Percentiles rank a stretch among this genome's conserved stretches.
phyloP scores from a whole-genome alignment of 2,329 filamentous ascomycete genomes.

The Cercospora brassicicola region DNA sequence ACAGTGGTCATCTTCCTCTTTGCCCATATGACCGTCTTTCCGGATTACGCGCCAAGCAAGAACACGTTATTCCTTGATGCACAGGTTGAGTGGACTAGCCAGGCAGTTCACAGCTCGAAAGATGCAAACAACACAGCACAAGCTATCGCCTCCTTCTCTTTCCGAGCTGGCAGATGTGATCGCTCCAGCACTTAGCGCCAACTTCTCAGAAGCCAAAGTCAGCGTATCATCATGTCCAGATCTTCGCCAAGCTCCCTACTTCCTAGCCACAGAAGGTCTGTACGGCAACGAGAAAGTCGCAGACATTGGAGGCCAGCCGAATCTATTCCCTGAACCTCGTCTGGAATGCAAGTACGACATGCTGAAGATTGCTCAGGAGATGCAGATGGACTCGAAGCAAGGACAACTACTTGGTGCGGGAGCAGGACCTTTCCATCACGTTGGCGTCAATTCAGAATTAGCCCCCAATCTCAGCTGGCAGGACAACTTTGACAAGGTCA shows the following conservation, averaged over 20 bases:
- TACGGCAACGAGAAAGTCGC: constrained; percentile 33
- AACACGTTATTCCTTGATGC: not conserved
- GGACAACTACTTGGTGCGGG: constrained; percentile 36
- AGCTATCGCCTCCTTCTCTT: constrained; percentile 30
- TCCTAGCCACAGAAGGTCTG: constrained; percentile 33
- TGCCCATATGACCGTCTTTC: no score
- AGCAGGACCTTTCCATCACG: constrained; percentile 34
- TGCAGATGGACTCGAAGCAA: constrained; percentile 28
- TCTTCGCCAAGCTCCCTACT: constrained; percentile 31
- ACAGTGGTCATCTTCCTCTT: not conserved
- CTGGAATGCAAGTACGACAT: constrained; percentile 36
- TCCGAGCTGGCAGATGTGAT: constrained; percentile 29
- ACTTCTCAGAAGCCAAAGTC: constrained; percentile 29
- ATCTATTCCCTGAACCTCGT: constrained; percentile 34
- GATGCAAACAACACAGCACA: constrained; percentile 31
- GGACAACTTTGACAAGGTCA: constrained; percentile 24
- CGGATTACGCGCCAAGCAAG: not conserved
- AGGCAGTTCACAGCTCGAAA: constrained; percentile 2
- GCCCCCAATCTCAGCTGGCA: constrained; percentile 35
- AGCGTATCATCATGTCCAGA: constrained; percentile 32
- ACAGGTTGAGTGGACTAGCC: not conserved
- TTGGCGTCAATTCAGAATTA: constrained; percentile 35
- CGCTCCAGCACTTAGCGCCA: constrained; percentile 28
- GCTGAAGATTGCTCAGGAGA: constrained; percentile 29
- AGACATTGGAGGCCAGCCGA: constrained; percentile 37